Base-by-base conservation (phyloP, 140 eudicot genomes). In the Anethum foeniculum region DNA sequence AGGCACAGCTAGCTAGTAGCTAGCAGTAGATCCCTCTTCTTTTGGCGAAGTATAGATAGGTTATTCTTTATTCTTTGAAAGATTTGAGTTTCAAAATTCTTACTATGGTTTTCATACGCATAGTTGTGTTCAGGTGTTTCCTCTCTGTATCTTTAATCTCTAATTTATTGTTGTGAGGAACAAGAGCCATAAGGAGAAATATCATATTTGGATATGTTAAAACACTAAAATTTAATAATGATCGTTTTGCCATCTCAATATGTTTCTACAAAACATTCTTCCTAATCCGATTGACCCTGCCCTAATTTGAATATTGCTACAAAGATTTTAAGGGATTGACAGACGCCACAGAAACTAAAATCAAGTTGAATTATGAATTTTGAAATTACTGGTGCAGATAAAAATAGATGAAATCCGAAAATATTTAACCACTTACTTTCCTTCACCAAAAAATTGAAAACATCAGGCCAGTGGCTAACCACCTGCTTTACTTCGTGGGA, bases 21-120 rank as follows among this genome's bases (percentile, higher is more conserved):
- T 21, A 4, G 75, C 16, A 36, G 36, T 14, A 4, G 11, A 79
- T 79, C 28, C 23, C 1, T 62, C 25, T 79, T 23, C 62, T 62
- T 77, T 5, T 2, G 4, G 18, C 36, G 1, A 27, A 27, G 36
- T 62, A 25, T 62, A 62, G 36, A 25, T 62, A 27, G 71, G 71
- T 56, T 79, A 79, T 79, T 79, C 75, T 39, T 79, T 79, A 79
- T 79, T 79, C 81, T 79, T 79, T 79, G 56, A 19, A 43, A 39
- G 56, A 41, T 46, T 10, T 78, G 3, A 30, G 7, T 64, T 25
- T 0, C 25, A 0, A 14, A 44, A 52, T 52, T 21, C 21, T 68
- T 21, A 15, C 43, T 32, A 71, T 36, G 7, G 28, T 6, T 16
- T 71, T 71, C 49, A 71, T 15, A 71, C 6, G 36, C 32, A 21